phyloP scores from a whole-genome alignment of 2,329 filamentous ascomycete genomes.

The Neocucurbitaria cava region DNA sequence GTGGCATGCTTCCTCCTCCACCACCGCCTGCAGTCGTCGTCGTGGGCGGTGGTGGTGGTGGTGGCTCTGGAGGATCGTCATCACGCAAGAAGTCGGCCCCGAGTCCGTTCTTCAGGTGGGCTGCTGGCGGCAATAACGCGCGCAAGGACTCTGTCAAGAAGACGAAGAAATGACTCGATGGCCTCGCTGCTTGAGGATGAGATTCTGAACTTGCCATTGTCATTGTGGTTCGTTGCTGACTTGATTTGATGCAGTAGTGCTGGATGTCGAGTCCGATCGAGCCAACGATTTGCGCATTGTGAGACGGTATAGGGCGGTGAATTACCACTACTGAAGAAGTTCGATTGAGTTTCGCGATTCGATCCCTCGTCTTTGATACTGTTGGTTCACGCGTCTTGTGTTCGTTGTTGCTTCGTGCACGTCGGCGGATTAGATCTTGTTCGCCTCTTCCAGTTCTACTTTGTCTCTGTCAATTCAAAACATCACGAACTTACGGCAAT shows the following conservation, averaged over 20 bases:
- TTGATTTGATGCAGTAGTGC: slow-evolving; percentile 11
- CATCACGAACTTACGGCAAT: too few relatives aligned
- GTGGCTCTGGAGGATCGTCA: neutral
- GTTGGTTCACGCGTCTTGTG: too few relatives aligned
- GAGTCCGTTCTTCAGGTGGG: slow-evolving; percentile 26
- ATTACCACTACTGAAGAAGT: neutral
- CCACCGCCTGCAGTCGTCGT: slow-evolving; percentile 6
- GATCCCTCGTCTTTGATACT: too few relatives aligned
- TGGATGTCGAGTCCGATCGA: slow-evolving; percentile 9
- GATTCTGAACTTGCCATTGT: neutral
- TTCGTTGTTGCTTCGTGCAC: neutral
- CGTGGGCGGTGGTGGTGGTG: neutral
- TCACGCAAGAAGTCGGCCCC: slow-evolving; percentile 10
- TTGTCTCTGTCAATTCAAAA: too few relatives aligned
- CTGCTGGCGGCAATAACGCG: slow-evolving; percentile 12
- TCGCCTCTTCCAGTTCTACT: too few relatives aligned
- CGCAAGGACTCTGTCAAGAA: slow-evolving; percentile 5
- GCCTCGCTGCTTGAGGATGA: neutral
- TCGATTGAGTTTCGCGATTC: too few relatives aligned
- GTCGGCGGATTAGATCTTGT: too few relatives aligned
- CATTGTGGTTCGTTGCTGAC: slow-evolving; percentile 8
- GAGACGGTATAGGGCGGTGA: slow-evolving; percentile 8
- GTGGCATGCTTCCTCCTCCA: neutral
- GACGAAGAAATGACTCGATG: neutral
- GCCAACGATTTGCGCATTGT: slow-evolving; percentile 10